Evolutionary conservation across 805 yeast genomes (phyloP).

Genomic region (Wickerhamiella sergipiensis): DNA sequence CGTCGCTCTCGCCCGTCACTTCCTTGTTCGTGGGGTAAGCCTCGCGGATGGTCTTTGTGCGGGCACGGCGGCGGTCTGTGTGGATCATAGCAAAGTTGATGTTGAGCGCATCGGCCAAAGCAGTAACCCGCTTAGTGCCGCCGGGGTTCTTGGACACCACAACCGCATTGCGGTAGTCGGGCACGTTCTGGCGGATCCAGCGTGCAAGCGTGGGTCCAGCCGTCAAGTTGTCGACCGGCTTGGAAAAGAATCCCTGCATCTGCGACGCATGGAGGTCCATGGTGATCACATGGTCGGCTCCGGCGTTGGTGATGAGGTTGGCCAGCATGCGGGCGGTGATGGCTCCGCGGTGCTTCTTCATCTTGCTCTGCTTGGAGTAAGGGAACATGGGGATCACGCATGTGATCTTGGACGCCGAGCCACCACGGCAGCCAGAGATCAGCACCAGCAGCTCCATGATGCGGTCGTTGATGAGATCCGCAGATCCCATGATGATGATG

Average conservation of each 20-base stretch:
- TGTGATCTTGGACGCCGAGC: constrained; percentile 93
- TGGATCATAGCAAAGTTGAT: constrained; percentile 98
- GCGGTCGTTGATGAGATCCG: constrained; percentile 78
- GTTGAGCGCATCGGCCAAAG: constrained; percentile 91
- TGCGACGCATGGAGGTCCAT: constrained; percentile 96
- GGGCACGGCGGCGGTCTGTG: constrained; percentile 87
- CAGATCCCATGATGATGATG: constrained; percentile 81
- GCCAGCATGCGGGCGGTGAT: constrained; percentile 97
- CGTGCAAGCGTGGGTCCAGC: constrained; percentile 94
- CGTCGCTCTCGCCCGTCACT: constrained; percentile 14
- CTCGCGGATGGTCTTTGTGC: constrained; percentile 33
- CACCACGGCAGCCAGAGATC: constrained; percentile 93
- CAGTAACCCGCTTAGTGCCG: constrained; percentile 95
- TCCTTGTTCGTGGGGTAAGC: constrained; percentile 17
- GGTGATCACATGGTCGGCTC: constrained; percentile 96
- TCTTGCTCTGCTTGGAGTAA: constrained; percentile 90
- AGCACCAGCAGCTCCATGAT: constrained; percentile 91
- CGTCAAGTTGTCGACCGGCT: constrained; percentile 91
- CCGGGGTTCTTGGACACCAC: constrained; percentile 99
- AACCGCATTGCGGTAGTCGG: constrained; percentile 76
- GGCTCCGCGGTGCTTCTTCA: constrained; percentile 98
- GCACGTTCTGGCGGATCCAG: constrained; percentile 87
- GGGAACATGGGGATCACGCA: constrained; percentile 98
- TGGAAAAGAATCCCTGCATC: constrained; percentile 97
- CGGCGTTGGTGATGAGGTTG: constrained; percentile 89